Base-by-base conservation (phyloP, 805 yeast species). In the Trichomonascus vanleenenianus region DNA sequence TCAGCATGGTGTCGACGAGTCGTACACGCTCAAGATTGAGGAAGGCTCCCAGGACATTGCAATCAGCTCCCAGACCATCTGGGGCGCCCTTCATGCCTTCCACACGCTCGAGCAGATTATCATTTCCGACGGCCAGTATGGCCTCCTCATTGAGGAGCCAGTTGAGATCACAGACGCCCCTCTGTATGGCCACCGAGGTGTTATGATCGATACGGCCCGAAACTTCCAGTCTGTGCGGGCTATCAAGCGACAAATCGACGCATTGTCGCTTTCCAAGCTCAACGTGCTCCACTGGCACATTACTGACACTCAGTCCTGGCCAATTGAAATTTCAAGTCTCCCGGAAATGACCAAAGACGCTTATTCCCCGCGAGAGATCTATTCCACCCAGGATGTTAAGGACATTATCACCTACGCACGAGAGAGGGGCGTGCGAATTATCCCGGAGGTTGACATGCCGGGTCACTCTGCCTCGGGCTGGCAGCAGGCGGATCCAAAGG, bases 51-150 rank as follows among this genome's bases (percentile, higher is more conserved):
- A 34, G 16, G 47, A 54, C 3, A 53, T 68, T 19, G 30, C 37
- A 7, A 61, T 69, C 31, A 44, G 38, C 1, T 63, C 73, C 4
- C 52, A 38, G 15, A 69, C 72, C 2, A 50, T 59, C 4, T 70
- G 72, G 72, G 75, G 74, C 11, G 72, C 67, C 1, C 54, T 70
- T 39, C 64, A 68, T 49, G 72, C 67, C 0, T 60, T 70, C 33
- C 56, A 63, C 7, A 70, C 75, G 2, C 53, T 70, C 30, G 68
- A 68, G 45, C 74, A 70, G 51, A 42, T 70, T 27, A 49, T 64
- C 20, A 40, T 40, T 18, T 61, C 57, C 40, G 58, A 63, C 33
- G 53, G 58, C n/a, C 43, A 46, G 3, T 14, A 18, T 20, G 33
- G 30, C 18, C 27, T 35, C 4, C 10, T 42, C n/a, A 56, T 70